Conservation (phyloP, 805 yeast genomes). For the Wickerhamiella slavikovae region DNA sequence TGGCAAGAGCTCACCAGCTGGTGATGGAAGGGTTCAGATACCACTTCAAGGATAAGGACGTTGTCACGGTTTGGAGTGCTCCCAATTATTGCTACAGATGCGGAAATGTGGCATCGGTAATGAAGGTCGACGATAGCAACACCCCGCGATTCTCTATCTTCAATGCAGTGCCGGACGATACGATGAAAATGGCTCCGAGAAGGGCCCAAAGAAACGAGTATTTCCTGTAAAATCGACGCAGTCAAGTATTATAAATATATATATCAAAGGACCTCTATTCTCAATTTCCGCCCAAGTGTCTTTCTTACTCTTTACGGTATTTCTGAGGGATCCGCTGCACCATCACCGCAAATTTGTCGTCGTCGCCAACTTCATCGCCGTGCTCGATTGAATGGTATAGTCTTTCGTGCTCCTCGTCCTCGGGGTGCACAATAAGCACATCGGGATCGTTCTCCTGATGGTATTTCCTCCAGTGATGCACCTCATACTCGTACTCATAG, state of each 20-base stretch:
- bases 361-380: conserved; percentile 27
- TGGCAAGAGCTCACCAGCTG: conserved; percentile 93
- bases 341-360: conserved; percentile 11
- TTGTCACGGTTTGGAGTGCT: conserved; percentile 95
- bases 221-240: conserved; percentile 12
- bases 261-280: not conserved
- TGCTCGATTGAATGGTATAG: conserved; percentile 74
- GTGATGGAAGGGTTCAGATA: conserved; percentile 97
- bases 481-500: conserved; percentile 82
- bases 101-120: conserved; percentile 95
- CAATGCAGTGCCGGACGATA: conserved; percentile 73
- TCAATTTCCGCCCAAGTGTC: too few species aligned
- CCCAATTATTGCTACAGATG: conserved; percentile 95
- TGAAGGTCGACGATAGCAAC: conserved; percentile 78
- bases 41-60: conserved; percentile 89
- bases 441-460: conserved; percentile 56
- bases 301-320: conserved; percentile 5
- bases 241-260: too few species aligned
- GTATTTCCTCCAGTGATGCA: conserved; percentile 74
- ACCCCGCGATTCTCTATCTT: conserved; percentile 85
- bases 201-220: conserved; percentile 20
- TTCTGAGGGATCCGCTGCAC: conserved; percentile 10
- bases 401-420: conserved; percentile 73
- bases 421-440: conserved; percentile 59
- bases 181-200: conserved; percentile 18